phyloP scores from a whole-genome alignment of 1,284 basidiomycete genomes.

The Ceratobasidium papillatum region DNA sequence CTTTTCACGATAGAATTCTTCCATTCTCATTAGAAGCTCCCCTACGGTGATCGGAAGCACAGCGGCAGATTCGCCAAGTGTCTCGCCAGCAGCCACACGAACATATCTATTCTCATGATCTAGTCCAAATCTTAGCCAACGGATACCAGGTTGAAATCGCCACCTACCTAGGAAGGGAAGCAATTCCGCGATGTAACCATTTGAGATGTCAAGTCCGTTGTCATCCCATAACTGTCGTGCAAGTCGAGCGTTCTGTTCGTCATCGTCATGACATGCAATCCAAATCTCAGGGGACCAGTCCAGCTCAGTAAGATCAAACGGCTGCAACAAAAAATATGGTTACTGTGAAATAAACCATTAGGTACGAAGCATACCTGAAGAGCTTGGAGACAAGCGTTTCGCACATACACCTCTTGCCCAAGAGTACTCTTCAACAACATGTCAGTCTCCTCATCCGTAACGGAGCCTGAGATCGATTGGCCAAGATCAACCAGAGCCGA shows the following conservation, averaged over 20 bases:
- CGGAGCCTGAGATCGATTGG: slow-evolving; percentile 78
- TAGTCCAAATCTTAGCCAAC: slow-evolving; percentile 50
- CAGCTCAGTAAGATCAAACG: slow-evolving; percentile 93
- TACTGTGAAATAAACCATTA: background rate
- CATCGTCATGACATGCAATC: slow-evolving; percentile 90
- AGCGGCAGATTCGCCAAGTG: slow-evolving; percentile 81
- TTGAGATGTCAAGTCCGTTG: slow-evolving; percentile 91
- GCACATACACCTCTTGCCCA: slow-evolving; percentile 87
- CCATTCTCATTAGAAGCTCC: slow-evolving; percentile 62
- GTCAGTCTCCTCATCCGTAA: slow-evolving; percentile 68
- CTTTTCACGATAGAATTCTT: slow-evolving; percentile 86
- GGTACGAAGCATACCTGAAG: slow-evolving; percentile 68
- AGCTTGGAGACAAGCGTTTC: slow-evolving; percentile 91
- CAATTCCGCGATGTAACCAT: slow-evolving; percentile 71
- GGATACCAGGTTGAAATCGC: background rate
- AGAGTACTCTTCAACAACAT: slow-evolving; percentile 80
- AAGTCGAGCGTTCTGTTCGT: slow-evolving; percentile 89
- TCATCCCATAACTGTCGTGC: slow-evolving; percentile 93
- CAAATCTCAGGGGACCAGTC: slow-evolving; percentile 93
- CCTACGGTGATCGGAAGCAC: slow-evolving; percentile 75
- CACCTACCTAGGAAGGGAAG: slow-evolving; percentile 74
- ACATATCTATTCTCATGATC: slow-evolving; percentile 86
- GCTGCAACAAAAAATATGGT: slow-evolving; percentile 57
- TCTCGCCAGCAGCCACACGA: slow-evolving; percentile 73
- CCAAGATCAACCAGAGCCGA: slow-evolving; percentile 85